phyloP scores from a whole-genome alignment of 768 basidiomycete species.

The Tulasnella sp. region DNA sequence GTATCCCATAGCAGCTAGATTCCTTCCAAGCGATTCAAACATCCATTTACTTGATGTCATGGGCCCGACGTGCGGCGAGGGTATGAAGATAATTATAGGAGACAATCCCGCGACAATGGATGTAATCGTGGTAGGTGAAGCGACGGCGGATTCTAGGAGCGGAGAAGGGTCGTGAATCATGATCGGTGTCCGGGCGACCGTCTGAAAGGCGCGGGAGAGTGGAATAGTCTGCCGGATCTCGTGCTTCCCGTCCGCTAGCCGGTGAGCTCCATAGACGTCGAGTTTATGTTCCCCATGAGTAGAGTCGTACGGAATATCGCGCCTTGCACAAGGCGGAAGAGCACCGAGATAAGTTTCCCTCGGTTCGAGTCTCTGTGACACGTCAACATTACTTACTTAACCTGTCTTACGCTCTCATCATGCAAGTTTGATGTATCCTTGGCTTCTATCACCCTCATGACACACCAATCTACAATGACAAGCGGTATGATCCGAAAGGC shows the following conservation, averaged over 20 bases:
- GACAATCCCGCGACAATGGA: neutral
- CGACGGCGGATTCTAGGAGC: neutral
- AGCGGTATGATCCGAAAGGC: neutral
- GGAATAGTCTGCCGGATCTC: too few relatives aligned
- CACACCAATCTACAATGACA: constrained; percentile 4
- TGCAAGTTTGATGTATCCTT: neutral
- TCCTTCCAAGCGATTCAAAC: constrained; percentile 14
- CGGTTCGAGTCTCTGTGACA: neutral
- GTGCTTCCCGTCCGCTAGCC: too few relatives aligned
- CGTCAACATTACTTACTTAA: too few relatives aligned
- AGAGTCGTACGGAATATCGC: constrained; percentile 5
- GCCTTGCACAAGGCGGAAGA: neutral
- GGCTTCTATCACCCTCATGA: neutral
- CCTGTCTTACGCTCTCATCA: neutral
- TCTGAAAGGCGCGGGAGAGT: too few relatives aligned
- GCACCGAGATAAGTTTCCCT: neutral
- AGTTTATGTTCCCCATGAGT: neutral
- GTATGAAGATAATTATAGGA: constrained; percentile 16
- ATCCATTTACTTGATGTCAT: constrained; percentile 15
- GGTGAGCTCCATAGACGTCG: constrained; percentile 8
- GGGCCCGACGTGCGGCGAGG: constrained; percentile 14
- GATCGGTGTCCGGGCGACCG: neutral
- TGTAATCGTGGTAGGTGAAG: neutral
- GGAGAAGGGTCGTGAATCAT: neutral
- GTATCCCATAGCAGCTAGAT: constrained; percentile 15